Percentiles rank a stretch among this genome's conserved stretches.
phyloP scores from a whole-genome alignment of 306 rosid species.

The Argentina anserina region DNA sequence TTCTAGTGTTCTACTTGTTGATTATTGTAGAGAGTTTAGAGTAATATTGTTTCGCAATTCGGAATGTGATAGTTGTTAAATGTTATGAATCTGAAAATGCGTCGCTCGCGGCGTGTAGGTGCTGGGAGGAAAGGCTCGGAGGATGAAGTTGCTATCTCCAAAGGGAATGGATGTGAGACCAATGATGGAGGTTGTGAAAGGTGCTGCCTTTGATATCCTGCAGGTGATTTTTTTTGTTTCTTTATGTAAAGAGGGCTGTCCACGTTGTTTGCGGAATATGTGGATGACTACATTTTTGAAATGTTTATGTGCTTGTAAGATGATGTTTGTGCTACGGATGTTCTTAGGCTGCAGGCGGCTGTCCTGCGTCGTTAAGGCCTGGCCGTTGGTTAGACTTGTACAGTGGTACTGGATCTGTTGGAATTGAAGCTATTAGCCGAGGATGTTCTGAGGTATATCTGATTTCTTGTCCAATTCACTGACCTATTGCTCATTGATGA shows the following conservation, averaged over 20 bases:
- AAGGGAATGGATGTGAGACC: slow-evolving; percentile 98
- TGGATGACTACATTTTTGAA: background rate
- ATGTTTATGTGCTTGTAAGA: slow-evolving; percentile 2
- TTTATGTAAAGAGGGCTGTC: background rate
- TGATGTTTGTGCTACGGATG: slow-evolving; percentile 20
- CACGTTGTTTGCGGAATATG: slow-evolving; percentile 9
- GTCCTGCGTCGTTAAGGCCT: slow-evolving; percentile 84
- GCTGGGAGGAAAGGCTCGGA: slow-evolving; percentile 87
- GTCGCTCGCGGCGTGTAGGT: slow-evolving; percentile 52
- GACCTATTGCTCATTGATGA: background rate
- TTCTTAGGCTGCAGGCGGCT: slow-evolving; percentile 84
- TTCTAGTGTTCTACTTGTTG: background rate
- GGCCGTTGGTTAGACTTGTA: slow-evolving; percentile 98
- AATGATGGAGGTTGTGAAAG: slow-evolving; percentile 99
- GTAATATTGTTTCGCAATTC: background rate
- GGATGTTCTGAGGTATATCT: slow-evolving; percentile 84
- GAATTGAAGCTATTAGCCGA: slow-evolving; percentile 91
- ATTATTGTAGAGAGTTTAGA: background rate
- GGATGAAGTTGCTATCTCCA: slow-evolving; percentile 83
- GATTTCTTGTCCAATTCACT: background rate
- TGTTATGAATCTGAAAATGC: background rate
- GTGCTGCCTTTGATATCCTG: slow-evolving; percentile 88
- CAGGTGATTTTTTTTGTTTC: slow-evolving; percentile 51
- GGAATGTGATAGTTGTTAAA: background rate
- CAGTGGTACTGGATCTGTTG: slow-evolving; percentile 98